Evolutionary conservation across 2,329 filamentous ascomycete genomes (phyloP), one percentile per base, ranked within the genome.

Genomic region (Ophiostoma tasmaniense): DNA sequence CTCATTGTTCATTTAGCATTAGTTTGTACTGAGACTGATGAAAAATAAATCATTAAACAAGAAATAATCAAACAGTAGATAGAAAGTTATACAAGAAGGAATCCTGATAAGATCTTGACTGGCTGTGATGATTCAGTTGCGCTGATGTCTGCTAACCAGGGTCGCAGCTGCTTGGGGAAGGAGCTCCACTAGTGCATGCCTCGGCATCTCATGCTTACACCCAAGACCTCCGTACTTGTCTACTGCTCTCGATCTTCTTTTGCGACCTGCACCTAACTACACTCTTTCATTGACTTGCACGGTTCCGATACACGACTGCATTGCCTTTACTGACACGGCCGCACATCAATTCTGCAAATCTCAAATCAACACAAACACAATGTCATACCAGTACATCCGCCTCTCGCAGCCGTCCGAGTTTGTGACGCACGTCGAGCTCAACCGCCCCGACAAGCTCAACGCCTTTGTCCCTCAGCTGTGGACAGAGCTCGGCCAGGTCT

Each of bases 341-440:
- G 13, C n/a, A 35, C 22, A 11, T n/a, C n/a, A n/a, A n/a, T n/a
- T n/a, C n/a, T n/a, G n/a, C n/a, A n/a, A n/a, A n/a, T n/a, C n/a
- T n/a, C n/a, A 33, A 3, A 33, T 33, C 67, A 3, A 8, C 65
- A 39, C 17, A 14, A 5, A 45, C 42, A 66, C 73, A 59, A 71
- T 73, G 70, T 35, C 71, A 6, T 70, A 69, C 83, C 96, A 72
- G 64, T 67, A 71, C 45, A 8, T 73, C 22, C 64, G 64, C 67
- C 50, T 73, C 73, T 87, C 85, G n/a, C 88, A 87, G 59, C 91
- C 93, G 0, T 75, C 80, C 50, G 84, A 89, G 75, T 88, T 88
- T 80, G 89, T 97, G 66, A 91, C 89, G n/a, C 92, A 96, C 77
- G 90, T 98, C 70, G 90, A 97, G 80, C 96, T 96, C 80, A 93